Percentiles rank a stretch among this genome's conserved stretches.
Conservation (phyloP, 2,329 filamentous ascomycete species). For the Capronia americana region DNA sequence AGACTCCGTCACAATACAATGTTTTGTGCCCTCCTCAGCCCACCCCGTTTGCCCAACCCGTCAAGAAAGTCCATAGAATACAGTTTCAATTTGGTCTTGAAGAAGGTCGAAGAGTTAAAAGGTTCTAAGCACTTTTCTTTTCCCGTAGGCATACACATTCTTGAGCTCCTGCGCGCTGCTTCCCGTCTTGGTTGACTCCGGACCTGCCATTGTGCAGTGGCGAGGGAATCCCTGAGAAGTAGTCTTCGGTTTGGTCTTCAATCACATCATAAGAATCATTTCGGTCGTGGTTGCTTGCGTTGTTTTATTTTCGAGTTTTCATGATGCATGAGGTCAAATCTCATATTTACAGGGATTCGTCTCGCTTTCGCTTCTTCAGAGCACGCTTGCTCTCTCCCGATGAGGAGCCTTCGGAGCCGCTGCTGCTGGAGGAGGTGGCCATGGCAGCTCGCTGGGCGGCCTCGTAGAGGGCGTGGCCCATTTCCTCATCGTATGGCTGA, state of each 20-base stretch:
- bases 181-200: conserved; percentile 14
- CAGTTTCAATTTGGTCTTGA: conserved; percentile 18
- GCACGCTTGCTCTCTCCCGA: conserved; percentile 55
- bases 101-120: conserved; percentile 29
- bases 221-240: conserved; percentile 25
- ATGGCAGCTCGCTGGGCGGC: conserved; percentile 75
- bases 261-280: conserved; percentile 38
- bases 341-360: conserved; percentile 50
- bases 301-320: conserved; percentile 27
- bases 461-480: conserved; percentile 82
- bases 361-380: conserved; percentile 81
- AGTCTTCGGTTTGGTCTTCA: conserved; percentile 28
- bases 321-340: conserved; percentile 37
- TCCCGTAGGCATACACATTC: conserved; percentile 26
- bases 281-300: conserved; percentile 34
- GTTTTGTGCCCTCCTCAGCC: not conserved
- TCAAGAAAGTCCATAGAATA: conserved; percentile 32
- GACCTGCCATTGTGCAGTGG: conserved; percentile 7
- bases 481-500: conserved; percentile 63
- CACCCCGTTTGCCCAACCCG: conserved; percentile 11
- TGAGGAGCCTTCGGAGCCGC: conserved; percentile 43
- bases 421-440: conserved; percentile 56
- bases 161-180: conserved; percentile 30
- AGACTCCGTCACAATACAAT: not conserved
- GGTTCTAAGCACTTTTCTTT: conserved; percentile 31